Percentiles rank a stretch among this genome's conserved stretches.
phyloP scores from a whole-genome alignment of 371 early-diverging fungal species.

The Caulochytrium protostelioides region DNA sequence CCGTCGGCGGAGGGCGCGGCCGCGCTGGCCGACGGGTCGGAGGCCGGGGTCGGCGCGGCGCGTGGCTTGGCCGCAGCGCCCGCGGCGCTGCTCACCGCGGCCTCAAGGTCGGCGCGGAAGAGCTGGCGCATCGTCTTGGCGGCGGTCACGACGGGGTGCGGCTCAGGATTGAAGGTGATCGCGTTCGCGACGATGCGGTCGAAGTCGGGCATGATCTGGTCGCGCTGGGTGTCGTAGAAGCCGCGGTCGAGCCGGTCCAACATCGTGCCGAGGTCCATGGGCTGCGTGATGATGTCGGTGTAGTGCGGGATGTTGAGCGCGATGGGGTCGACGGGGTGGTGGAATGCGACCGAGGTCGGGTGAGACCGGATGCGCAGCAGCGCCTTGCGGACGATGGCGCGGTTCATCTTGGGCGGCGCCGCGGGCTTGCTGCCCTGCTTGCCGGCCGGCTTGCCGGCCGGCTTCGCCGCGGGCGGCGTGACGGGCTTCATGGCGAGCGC shows the following conservation, averaged over 20 bases:
- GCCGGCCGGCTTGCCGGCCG: too few species aligned
- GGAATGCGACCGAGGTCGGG: slow-evolving; percentile 24
- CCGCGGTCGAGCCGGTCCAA: slow-evolving; percentile 13
- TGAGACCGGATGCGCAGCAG: too few species aligned
- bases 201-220: slow-evolving; percentile 7
- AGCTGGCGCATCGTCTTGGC: not conserved
- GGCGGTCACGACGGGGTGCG: slow-evolving; percentile 13
- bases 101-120: not conserved
- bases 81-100: not conserved
- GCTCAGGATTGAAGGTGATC: slow-evolving; percentile 58
- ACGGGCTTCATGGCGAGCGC: too few species aligned
- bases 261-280: slow-evolving; percentile 37
- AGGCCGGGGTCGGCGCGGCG: slow-evolving; percentile 9
- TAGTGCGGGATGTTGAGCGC: slow-evolving; percentile 32
- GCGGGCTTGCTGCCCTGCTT: too few species aligned
- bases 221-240: slow-evolving; percentile 7
- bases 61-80: slow-evolving; percentile 6
- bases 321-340: slow-evolving; percentile 31
- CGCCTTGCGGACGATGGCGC: too few species aligned
- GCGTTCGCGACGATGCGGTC: slow-evolving; percentile 47
- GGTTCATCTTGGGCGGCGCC: too few species aligned
- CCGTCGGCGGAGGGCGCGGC: too few species aligned
- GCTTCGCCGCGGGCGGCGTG: too few species aligned
- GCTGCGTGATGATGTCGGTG: slow-evolving; percentile 28
- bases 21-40: too few species aligned